phyloP scores from a whole-genome alignment of 2,329 filamentous ascomycete species.

The Xylaria sp. region DNA sequence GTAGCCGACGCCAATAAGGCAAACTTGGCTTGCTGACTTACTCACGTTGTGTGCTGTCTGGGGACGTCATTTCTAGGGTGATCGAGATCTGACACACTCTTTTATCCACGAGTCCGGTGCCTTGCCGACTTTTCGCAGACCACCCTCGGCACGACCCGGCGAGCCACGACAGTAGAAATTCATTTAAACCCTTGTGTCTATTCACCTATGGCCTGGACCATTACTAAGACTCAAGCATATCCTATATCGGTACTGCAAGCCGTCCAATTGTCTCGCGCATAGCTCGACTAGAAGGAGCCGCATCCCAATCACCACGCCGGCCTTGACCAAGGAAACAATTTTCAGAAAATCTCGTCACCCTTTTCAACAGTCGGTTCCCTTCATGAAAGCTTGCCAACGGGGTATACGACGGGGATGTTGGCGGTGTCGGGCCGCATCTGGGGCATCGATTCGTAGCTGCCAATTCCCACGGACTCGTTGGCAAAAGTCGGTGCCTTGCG shows the following conservation, averaged over 20 bases:
- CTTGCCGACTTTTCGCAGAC: conserved; percentile 9
- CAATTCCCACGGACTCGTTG: conserved; percentile 41
- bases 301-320: conserved; percentile 5
- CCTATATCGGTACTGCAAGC: conserved; percentile 5
- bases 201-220: conserved; percentile 7
- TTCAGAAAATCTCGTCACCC: conserved; percentile 1
- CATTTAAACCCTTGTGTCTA: conserved; percentile 20
- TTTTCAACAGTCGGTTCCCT: not conserved
- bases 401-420: conserved; percentile 50
- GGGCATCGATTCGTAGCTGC: conserved; percentile 47
- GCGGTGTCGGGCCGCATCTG: conserved; percentile 44
- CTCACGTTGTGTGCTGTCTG: conserved; percentile 11
- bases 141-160: conserved; percentile 10
- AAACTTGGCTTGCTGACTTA: conserved; percentile 13
- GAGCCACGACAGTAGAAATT: conserved; percentile 11
- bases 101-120: conserved; percentile 1
- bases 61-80: conserved; percentile 13
- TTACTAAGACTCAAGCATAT: conserved; percentile 8
- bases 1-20: conserved; percentile 5
- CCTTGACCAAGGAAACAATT: not conserved
- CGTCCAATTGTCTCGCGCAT: not conserved
- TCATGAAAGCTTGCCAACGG: conserved; percentile 45
- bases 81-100: conserved; percentile 26
- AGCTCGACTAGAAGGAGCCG: conserved; percentile 13
- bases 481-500: conserved; percentile 52